Base-by-base conservation (phyloP, 2,329 filamentous ascomycete species). In the Dothideomycetes sp. region DNA sequence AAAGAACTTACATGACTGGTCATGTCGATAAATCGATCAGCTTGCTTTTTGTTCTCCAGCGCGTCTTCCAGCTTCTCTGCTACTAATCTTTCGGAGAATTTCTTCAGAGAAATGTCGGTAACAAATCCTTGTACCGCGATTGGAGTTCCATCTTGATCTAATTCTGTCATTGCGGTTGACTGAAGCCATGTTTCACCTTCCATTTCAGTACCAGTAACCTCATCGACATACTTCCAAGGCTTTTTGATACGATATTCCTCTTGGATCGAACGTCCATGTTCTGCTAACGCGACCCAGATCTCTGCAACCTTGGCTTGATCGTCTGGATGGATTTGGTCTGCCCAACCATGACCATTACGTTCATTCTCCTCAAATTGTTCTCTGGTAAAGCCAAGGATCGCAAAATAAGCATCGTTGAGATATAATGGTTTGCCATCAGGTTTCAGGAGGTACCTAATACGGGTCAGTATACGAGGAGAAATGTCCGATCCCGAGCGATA, bases 361-460 rank as follows among this genome's bases (percentile, higher is more conserved):
- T 43, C 29, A 8, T 38, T 31, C 12, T 45, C 39, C 5, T 45
- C 35, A 20, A 41, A 48, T 9, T 51, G 40, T 28, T 50, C 51
- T 19, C 48, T 38, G n/a, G 52, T 51, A 8, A 49, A 46, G 2
- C 50, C 51, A 5, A 63, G 55, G 31, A 64, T 55, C 1, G 60
- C 54, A 29, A 53, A 56, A 53, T 62, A 67, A 5, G 55, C 52
- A 30, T 65, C 54, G 30, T 67, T 67, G 11, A 60, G 53, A 44
- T 65, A 64, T 0, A 59, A 51, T 8, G 59, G 58, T 9, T 47
- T 46, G 4, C 64, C 63, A 13, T 49, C 36, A 5, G 52, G 41
- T 16, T 57, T 53, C 20, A 61, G 51, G 18, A 53, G 28, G 34
- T 51, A n/a, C n/a, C n/a, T n/a, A n/a, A n/a, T n/a, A n/a, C n/a